phyloP scores from a whole-genome alignment of 306 rosid species.

The Fragaria ananassa region DNA sequence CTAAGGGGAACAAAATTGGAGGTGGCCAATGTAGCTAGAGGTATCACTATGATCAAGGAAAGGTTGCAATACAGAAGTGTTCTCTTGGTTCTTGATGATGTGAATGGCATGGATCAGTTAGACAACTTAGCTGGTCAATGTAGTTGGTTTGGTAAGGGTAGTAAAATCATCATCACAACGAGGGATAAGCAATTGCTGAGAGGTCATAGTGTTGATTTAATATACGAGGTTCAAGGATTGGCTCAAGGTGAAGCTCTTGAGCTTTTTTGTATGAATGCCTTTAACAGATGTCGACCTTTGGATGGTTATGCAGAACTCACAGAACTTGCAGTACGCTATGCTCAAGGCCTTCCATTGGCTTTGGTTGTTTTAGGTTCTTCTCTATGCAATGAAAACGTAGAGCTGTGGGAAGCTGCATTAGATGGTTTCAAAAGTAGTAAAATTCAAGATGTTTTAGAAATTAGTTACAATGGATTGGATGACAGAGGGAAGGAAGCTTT shows the following conservation, averaged over 20 bases:
- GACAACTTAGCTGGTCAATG: background rate
- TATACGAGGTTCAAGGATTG: background rate
- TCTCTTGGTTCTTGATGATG: background rate
- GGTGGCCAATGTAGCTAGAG: background rate
- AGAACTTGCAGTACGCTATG: background rate
- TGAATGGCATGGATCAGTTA: background rate
- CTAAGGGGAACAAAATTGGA: background rate
- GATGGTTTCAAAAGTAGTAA: too few relatives aligned
- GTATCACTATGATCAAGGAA: background rate
- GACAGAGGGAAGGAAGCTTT: too few relatives aligned
- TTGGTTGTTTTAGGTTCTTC: conserved; percentile 39
- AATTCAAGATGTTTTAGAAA: too few relatives aligned
- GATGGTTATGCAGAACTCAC: background rate
- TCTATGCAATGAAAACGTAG: conserved; percentile 19
- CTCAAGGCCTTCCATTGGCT: conserved; percentile 30
- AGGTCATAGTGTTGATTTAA: background rate
- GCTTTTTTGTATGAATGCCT: conserved; percentile 2
- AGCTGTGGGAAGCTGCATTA: too few relatives aligned
- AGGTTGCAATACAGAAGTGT: background rate
- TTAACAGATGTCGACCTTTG: background rate
- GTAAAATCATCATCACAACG: background rate
- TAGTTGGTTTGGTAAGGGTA: background rate
- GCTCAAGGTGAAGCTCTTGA: background rate
- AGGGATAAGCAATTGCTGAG: background rate
- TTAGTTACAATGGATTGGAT: too few relatives aligned